Evolutionary conservation across 2,329 filamentous ascomycete genomes (phyloP).

Genomic region (Xylaria polymorpha): DNA sequence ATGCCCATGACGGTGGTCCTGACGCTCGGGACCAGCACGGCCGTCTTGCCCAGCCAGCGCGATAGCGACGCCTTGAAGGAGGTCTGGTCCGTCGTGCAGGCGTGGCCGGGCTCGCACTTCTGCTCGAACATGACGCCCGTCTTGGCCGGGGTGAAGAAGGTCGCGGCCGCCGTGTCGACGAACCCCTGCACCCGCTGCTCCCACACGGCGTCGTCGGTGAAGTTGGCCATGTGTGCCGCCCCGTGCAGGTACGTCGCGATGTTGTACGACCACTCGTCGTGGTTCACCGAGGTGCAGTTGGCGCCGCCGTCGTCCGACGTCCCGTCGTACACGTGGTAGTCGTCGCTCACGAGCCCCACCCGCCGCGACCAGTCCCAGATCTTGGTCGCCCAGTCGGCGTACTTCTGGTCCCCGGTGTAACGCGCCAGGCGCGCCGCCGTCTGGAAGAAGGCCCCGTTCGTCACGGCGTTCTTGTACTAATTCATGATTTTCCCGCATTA

Average conservation of each 20-base stretch:
- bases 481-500: neutral
- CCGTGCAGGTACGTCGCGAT: slow-evolving; percentile 51
- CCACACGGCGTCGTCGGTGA: slow-evolving; percentile 58
- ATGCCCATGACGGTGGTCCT: slow-evolving; percentile 43
- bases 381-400: slow-evolving; percentile 78
- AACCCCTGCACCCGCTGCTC: slow-evolving; percentile 58
- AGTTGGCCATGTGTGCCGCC: slow-evolving; percentile 54
- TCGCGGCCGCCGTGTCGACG: slow-evolving; percentile 52
- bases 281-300: slow-evolving; percentile 65
- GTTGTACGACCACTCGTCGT: slow-evolving; percentile 56
- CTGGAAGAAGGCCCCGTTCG: slow-evolving; percentile 78
- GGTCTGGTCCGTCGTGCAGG: slow-evolving; percentile 53
- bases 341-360: slow-evolving; percentile 63
- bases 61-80: slow-evolving; percentile 57
- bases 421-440: slow-evolving; percentile 79
- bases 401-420: slow-evolving; percentile 83
- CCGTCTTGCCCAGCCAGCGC: slow-evolving; percentile 59
- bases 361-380: slow-evolving; percentile 72
- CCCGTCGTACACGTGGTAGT: slow-evolving; percentile 71
- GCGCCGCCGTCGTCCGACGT: slow-evolving; percentile 55
- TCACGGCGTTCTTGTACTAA: slow-evolving; percentile 72
- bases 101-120: slow-evolving; percentile 63
- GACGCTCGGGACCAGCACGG: slow-evolving; percentile 46
- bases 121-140: slow-evolving; percentile 64
- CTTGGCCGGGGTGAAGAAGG: slow-evolving; percentile 57